A percentile compares a stretch with the other conserved stretches of the same genome.
phyloP scores from a whole-genome alignment of 768 basidiomycete species.

The Termitomyces heimii region DNA sequence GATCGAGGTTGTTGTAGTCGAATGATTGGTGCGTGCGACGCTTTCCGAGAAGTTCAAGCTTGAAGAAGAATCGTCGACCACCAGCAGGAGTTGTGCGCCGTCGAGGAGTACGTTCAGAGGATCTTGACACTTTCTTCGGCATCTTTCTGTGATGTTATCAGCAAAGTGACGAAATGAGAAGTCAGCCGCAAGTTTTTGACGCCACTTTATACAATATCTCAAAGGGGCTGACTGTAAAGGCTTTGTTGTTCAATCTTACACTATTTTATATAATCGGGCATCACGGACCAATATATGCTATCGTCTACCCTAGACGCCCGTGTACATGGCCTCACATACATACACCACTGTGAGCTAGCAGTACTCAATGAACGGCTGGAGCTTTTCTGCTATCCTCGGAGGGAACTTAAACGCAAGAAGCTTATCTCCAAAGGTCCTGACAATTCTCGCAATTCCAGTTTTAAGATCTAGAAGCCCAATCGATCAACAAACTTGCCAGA shows the following conservation, averaged over 20 bases:
- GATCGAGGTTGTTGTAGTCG: conserved; percentile 17
- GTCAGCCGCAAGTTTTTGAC: conserved; percentile 6
- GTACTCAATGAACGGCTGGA: conserved; percentile 71
- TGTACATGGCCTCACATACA: not conserved
- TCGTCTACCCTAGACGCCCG: conserved; percentile 8
- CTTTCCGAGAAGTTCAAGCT: conserved; percentile 26
- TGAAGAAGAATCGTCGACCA: conserved; percentile 36
- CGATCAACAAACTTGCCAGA: not conserved
- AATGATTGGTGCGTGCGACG: conserved; percentile 1
- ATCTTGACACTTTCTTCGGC: conserved; percentile 4
- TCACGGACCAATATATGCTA: conserved; percentile 9
- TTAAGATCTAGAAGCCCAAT: conserved; percentile 44
- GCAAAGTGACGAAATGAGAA: not conserved
- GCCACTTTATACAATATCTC: not conserved
- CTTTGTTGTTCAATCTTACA: not conserved
- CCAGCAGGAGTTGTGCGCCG: conserved; percentile 8
- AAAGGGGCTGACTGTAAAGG: conserved; percentile 2
- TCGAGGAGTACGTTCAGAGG: not conserved
- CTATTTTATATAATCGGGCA: not conserved
- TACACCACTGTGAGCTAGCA: conserved; percentile 19
- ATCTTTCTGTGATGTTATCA: not conserved
- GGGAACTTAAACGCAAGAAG: conserved; percentile 76
- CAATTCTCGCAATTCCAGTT: conserved; percentile 59
- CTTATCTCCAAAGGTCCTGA: conserved; percentile 69
- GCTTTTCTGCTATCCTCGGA: conserved; percentile 54